Conservation (phyloP, 257 asterid species). For the Knoxia roxburghii region DNA sequence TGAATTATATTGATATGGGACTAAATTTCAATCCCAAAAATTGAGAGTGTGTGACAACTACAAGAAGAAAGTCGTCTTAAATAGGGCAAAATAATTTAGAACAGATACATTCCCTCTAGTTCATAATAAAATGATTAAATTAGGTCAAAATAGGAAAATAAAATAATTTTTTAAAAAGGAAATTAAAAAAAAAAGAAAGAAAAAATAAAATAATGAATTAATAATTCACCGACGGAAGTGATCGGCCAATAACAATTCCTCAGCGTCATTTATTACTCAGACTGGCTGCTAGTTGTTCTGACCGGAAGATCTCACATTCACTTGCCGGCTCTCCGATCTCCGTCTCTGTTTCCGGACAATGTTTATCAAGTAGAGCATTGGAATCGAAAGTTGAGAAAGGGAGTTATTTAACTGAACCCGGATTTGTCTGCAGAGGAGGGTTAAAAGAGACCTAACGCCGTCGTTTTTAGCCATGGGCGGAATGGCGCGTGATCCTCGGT, state of each 20-base stretch:
- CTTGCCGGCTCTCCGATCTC: not conserved
- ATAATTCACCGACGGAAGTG: conserved; percentile 16
- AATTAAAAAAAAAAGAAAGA: not conserved
- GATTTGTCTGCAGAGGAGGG: not conserved
- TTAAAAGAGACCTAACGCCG: not conserved
- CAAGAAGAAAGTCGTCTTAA: too few species aligned
- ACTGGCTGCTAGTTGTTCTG: not conserved
- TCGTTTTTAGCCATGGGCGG: not conserved
- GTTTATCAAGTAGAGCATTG: not conserved
- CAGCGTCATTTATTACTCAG: not conserved
- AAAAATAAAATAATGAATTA: not conserved
- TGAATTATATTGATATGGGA: too few species aligned
- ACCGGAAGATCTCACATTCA: conserved; percentile 14
- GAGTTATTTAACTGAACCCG: not conserved
- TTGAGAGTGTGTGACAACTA: too few species aligned
- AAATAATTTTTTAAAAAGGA: too few species aligned
- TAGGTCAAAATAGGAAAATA: not conserved
- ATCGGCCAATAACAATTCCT: not conserved
- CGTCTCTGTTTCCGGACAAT: not conserved
- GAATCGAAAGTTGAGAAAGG: not conserved
- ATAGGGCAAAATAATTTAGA: too few species aligned
- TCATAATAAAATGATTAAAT: too few species aligned
- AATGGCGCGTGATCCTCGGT: conserved; percentile 23
- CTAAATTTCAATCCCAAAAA: too few species aligned
- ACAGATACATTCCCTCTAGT: too few species aligned